Evolutionary conservation across 1,284 basidiomycete genomes (phyloP), one percentile per base, ranked within the genome.

Genomic region (Ustilago hordei): DNA sequence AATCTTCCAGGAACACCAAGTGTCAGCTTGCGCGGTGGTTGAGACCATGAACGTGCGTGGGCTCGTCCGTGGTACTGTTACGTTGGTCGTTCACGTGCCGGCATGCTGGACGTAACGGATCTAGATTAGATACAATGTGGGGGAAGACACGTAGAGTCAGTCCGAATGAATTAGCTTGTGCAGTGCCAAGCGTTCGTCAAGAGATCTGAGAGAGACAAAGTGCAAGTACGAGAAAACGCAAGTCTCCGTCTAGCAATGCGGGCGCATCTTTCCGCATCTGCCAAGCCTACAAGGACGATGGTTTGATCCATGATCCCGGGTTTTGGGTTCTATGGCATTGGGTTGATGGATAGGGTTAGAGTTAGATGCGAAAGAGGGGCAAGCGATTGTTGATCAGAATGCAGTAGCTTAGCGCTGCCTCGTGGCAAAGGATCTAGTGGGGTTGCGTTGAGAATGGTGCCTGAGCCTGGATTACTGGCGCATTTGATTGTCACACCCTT

Each of bases 141-240:
- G 6, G 13, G 43, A 34, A 35, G 4, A 53, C 50, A 53, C 15
- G 4, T 8, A 35, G 17, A 12, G 8, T 34, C 34, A 9, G 34
- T 19, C 28, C 52, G 34, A 35, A 54, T 52, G 19, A 31, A 28
- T 41, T 4, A 48, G 47, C 47, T 4, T 45, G 48, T 52, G 48
- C 48, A 12, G 23, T 31, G 32, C 48, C 48, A 52, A 52, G 43
- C 43, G 8, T 45, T 45, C n/a, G 43, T 19, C 43, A 45, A 45
- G 43, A 45, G 7, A 19, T 45, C 7, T 15, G 43, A 19, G 43
- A 45, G 13, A 19, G 43, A 19, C 43, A 43, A 6, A 45, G n/a
- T 45, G 43, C n/a, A n/a, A 19, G 11, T 13, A 45, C n/a, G 43
- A 45, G 43, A 45, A 19, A 45, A 45, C 43, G 43, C n/a, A 45